These are phyloP conservation scores for Gossypium davidsonii DNA, from an alignment of 441 rosid genomes.

Conservation along the genomic window DNA sequence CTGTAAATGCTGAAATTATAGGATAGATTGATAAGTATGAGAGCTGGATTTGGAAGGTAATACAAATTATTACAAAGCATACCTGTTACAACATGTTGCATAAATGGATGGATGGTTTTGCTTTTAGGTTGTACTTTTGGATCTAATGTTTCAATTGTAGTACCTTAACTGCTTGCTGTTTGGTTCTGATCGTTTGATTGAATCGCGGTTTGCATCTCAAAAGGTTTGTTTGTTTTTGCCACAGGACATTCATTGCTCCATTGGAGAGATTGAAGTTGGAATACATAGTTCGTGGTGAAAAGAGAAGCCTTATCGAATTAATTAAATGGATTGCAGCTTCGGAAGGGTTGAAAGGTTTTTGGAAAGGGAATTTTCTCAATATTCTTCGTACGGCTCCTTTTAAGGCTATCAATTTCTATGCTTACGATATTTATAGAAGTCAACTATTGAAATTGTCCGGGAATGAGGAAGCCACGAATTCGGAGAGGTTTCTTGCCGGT, in stretches of 20 bases:
- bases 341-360: slow-evolving; percentile 79
- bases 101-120: neutral
- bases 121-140: neutral
- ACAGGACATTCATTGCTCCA: slow-evolving; percentile 86
- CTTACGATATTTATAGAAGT: slow-evolving; percentile 72
- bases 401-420: slow-evolving; percentile 88
- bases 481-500: slow-evolving; percentile 85
- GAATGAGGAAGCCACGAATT: slow-evolving; percentile 67
- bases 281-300: slow-evolving; percentile 72
- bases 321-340: slow-evolving; percentile 48
- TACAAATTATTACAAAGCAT: neutral
- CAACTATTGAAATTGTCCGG: slow-evolving; percentile 54
- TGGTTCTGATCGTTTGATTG: neutral
- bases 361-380: slow-evolving; percentile 89
- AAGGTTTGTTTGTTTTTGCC: slow-evolving; percentile 8
- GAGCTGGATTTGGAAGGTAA: neutral
- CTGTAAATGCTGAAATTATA: neutral
- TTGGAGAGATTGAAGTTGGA: slow-evolving; percentile 87
- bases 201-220: neutral
- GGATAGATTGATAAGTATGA: neutral
- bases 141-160: neutral
- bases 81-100: neutral
- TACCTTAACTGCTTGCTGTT: neutral
- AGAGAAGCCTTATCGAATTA: slow-evolving; percentile 49
- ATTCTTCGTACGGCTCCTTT: slow-evolving; percentile 93